Percentiles rank a stretch among this genome's conserved stretches.
phyloP scores from a whole-genome alignment of 805 yeast species.

The Pichia californica region DNA sequence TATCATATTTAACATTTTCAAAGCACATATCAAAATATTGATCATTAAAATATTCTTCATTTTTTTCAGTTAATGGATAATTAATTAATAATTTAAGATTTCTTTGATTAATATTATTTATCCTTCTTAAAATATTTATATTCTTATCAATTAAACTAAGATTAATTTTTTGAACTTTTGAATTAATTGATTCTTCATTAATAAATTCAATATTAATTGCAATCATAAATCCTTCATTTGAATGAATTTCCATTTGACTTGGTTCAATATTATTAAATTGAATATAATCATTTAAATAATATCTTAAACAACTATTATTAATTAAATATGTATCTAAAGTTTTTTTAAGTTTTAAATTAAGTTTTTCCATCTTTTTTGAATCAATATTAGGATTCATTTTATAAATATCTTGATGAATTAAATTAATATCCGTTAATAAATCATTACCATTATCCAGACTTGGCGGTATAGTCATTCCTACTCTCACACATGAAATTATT shows the following conservation, averaged over 20 bases:
- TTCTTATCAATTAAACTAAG: constrained; percentile 24
- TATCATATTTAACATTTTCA: constrained; percentile 25
- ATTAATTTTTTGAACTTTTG: constrained; percentile 20
- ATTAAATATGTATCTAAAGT: constrained; percentile 6
- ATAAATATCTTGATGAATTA: constrained; percentile 7
- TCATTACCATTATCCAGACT: neutral
- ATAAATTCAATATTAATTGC: constrained; percentile 19
- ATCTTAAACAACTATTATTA: constrained; percentile 14
- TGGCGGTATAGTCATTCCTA: constrained; percentile 7
- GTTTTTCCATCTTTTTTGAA: neutral
- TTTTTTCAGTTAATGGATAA: constrained; percentile 15
- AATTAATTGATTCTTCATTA: constrained; percentile 12
- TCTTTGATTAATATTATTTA: constrained; percentile 15
- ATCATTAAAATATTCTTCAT: constrained; percentile 11
- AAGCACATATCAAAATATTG: constrained; percentile 28
- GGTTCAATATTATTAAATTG: constrained; percentile 1
- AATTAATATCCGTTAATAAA: constrained; percentile 3
- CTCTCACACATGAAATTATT: neutral
- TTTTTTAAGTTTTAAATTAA: neutral
- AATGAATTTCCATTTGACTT: neutral
- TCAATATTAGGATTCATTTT: neutral
- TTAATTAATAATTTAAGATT: constrained; percentile 19
- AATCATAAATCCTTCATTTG: constrained; percentile 13
- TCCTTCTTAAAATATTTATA: constrained; percentile 25
- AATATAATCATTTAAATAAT: constrained; percentile 12